A percentile compares a stretch with the other conserved stretches of the same genome.
Evolutionary conservation across 345 rosid species (phyloP).

Genomic region (Psidium guajava): DNA sequence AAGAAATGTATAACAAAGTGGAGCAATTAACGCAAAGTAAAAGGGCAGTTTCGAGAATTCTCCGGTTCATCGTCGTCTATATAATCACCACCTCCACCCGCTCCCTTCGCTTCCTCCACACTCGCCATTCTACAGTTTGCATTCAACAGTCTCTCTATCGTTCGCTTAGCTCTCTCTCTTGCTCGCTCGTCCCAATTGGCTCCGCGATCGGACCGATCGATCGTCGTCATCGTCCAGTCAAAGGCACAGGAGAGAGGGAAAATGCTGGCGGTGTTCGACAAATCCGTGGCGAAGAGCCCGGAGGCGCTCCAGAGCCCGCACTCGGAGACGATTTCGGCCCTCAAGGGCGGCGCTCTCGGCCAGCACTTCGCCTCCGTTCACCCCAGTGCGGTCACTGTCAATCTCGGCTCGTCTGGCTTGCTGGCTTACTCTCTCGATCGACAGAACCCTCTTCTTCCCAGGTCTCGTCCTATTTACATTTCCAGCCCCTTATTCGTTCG

Average conservation of each 20-base stretch:
- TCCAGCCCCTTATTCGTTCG: background rate
- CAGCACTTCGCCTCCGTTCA: conserved; percentile 42
- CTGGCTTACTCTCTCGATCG: conserved; percentile 59
- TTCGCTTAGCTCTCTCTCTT: background rate
- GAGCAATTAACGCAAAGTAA: background rate
- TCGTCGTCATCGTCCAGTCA: background rate
- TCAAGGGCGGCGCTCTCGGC: conserved; percentile 57
- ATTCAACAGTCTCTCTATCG: background rate
- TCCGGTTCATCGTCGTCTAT: background rate
- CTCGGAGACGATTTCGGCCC: conserved; percentile 34
- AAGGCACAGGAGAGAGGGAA: conserved; percentile 10
- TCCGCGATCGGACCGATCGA: background rate
- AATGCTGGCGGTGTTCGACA: conserved; percentile 90
- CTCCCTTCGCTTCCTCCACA: background rate
- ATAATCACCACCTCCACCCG: background rate
- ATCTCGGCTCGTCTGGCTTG: conserved; percentile 67
- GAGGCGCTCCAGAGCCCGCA: conserved; percentile 59
- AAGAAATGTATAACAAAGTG: background rate
- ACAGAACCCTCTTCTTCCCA: conserved; percentile 86
- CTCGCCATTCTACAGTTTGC: background rate
- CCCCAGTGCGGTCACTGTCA: conserved; percentile 54
- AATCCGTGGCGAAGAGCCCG: conserved; percentile 74
- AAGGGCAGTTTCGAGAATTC: background rate
- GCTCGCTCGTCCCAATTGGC: background rate
- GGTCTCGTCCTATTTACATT: conserved; percentile 18